A percentile compares a stretch with the other conserved stretches of the same genome.
Conservation (phyloP, 2,329 filamentous ascomycete species). For the Neurospora sp. region DNA sequence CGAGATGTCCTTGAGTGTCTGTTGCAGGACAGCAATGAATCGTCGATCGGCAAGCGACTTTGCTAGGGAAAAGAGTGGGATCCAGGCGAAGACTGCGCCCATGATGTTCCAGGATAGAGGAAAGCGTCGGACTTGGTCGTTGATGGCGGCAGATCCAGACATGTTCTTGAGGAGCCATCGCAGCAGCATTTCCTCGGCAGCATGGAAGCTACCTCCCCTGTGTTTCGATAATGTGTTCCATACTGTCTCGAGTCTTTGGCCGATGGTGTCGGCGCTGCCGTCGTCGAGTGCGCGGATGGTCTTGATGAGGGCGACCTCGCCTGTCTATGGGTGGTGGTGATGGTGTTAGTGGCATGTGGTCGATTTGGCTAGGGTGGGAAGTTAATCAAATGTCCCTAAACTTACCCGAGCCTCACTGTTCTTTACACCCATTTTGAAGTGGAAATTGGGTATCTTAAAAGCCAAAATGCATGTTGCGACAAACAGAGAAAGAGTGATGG, state of each 20-base stretch:
- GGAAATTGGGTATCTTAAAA: not conserved
- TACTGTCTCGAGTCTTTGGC: constrained; percentile 37
- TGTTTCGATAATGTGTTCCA: constrained; percentile 38
- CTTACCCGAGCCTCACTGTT: not conserved
- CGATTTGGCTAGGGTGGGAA: not conserved
- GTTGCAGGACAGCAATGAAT: constrained; percentile 56
- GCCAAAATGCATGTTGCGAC: not conserved
- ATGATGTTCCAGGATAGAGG: constrained; percentile 53
- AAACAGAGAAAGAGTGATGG: not conserved
- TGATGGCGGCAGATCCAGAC: constrained; percentile 34
- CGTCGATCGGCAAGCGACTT: constrained; percentile 60
- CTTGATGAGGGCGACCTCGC: constrained; percentile 33
- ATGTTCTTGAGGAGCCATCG: constrained; percentile 55
- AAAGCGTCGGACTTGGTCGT: constrained; percentile 44
- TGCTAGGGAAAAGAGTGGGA: constrained; percentile 60
- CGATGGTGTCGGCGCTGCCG: constrained; percentile 31
- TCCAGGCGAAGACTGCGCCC: constrained; percentile 47
- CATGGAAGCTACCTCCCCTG: constrained; percentile 34
- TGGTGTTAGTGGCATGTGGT: not conserved
- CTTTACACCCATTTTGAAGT: not conserved
- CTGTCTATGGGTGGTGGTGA: constrained; percentile 5
- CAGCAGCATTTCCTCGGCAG: constrained; percentile 47
- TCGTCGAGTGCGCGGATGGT: constrained; percentile 47
- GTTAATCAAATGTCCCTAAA: not conserved
- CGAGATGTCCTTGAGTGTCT: constrained; percentile 51